A percentile compares a stretch with the other conserved stretches of the same genome.
phyloP scores from a whole-genome alignment of 2,329 filamentous ascomycete genomes.

The Madurella mycetomatis region DNA sequence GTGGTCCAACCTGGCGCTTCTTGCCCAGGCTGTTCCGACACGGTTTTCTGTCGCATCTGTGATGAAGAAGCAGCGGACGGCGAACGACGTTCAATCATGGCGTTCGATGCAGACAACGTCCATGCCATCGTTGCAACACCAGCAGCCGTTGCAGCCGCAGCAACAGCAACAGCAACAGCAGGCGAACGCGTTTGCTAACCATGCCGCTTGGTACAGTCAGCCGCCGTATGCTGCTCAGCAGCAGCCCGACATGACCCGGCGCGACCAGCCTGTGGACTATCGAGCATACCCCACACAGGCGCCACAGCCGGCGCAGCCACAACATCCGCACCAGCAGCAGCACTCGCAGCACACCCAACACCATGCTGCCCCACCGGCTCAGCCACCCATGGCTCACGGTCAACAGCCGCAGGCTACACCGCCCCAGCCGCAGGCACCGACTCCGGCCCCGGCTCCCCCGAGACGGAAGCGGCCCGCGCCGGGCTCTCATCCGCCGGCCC shows the following conservation, averaged over 20 bases:
- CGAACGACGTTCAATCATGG: conserved; percentile 28
- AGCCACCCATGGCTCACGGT: conserved; percentile 23
- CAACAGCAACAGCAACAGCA: conserved; percentile 24
- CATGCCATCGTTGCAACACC: conserved; percentile 31
- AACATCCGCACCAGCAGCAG: conserved; percentile 32
- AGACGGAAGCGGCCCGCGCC: conserved; percentile 33
- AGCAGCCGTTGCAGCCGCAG: conserved; percentile 29
- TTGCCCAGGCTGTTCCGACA: conserved; percentile 23
- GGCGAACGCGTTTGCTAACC: conserved; percentile 34
- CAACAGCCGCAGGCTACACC: conserved; percentile 29
- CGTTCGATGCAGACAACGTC: conserved; percentile 27
- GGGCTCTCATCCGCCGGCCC: conserved; percentile 20
- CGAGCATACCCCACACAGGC: conserved; percentile 31
- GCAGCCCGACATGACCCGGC: conserved; percentile 40
- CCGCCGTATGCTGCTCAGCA: conserved; percentile 40
- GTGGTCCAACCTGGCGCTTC: conserved; percentile 25
- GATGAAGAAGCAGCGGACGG: conserved; percentile 27
- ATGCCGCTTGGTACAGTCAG: conserved; percentile 36
- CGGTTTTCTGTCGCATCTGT: conserved; percentile 11
- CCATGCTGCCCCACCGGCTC: conserved; percentile 28
- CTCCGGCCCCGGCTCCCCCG: conserved; percentile 36
- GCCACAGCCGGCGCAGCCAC: conserved; percentile 30
- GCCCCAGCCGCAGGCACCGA: conserved; percentile 36
- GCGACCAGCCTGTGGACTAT: conserved; percentile 38
- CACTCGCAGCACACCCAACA: conserved; percentile 30